Base-by-base conservation (phyloP, 768 basidiomycete genomes). In the Boletus tomentosulus region DNA sequence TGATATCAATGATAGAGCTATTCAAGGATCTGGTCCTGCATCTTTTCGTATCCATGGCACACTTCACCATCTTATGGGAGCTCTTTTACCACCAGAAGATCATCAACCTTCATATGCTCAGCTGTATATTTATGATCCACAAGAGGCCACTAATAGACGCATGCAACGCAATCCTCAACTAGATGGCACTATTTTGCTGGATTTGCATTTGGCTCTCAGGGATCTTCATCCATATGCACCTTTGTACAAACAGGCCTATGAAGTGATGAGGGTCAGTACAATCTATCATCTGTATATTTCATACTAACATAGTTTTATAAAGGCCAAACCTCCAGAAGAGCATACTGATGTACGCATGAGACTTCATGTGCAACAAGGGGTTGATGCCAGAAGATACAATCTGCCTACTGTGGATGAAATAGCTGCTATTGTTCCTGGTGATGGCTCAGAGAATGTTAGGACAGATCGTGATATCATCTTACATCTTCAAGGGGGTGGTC, bases 91-190 rank as follows among this genome's bases (percentile, higher is more conserved):
- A 25, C 9, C 49, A 0, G 43, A 46, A 16, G 65, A 57, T 1
- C 13, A 39, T 1, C 33, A 31, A 0, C 70, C 76, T 0, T 31
- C 49, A 0, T 78, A 72, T 65, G 68, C 73, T 1, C 76, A 80
- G 49, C 65, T 78, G 0, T 77, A 76, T 46, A 64, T 78, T 2
- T 68, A 74, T 62, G 75, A 79, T 52, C 67, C 74, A 6, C 34
- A 52, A 2, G 65, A 59, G 1, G 76, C 76, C 0, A 66, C 73
- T 1, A 25, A 73, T 3, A 28, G 51, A 51, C 38, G 71, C 1
- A 53, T 63, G 24, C n/a, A 48, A 2, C 2, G 7, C 0, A 74
- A 75, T 59, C 50, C 46, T 28, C 53, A 63, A 4, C 54, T 71
- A 0, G n/a, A 58, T 34, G 9, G 10, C 16, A 50, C 30, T 0